phyloP scores from a whole-genome alignment of 306 rosid species.

The Rosa multiflora region DNA sequence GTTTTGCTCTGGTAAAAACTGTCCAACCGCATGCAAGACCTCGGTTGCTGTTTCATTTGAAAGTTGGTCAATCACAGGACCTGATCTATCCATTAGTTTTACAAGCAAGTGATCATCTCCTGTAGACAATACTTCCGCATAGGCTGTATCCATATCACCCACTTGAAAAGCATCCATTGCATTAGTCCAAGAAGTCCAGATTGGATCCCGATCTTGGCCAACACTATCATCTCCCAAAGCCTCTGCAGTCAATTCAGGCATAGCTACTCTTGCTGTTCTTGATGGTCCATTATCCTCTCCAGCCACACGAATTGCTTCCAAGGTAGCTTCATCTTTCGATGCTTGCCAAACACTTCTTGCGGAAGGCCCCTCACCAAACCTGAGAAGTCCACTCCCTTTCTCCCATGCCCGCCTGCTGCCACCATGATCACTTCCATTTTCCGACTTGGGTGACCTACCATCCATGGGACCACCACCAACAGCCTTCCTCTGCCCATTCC shows the following conservation, averaged over 20 bases:
- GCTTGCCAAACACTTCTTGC: conserved; percentile 99
- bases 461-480: conserved; percentile 64
- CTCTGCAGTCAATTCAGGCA: conserved; percentile 86
- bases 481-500: conserved; percentile 82
- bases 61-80: conserved; percentile 84
- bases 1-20: conserved; percentile 71
- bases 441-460: conserved; percentile 82
- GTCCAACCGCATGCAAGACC: conserved; percentile 67
- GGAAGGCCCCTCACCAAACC: conserved; percentile 97
- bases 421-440: conserved; percentile 70
- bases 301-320: conserved; percentile 93
- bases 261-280: conserved; percentile 67
- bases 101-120: conserved; percentile 86
- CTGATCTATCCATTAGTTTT: conserved; percentile 90
- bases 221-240: conserved; percentile 67
- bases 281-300: conserved; percentile 90
- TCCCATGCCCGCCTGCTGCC: conserved; percentile 92
- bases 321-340: conserved; percentile 95
- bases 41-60: conserved; percentile 74
- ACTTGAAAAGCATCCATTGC: conserved; percentile 92
- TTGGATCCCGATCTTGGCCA: conserved; percentile 78
- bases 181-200: conserved; percentile 88
- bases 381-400: conserved; percentile 69
- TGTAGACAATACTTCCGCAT: conserved; percentile 72
- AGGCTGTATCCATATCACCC: conserved; percentile 83